A percentile compares a stretch with the other conserved stretches of the same genome.
phyloP scores from a whole-genome alignment of 1,139 yeast species.

The Lodderomyces beijingensis region DNA sequence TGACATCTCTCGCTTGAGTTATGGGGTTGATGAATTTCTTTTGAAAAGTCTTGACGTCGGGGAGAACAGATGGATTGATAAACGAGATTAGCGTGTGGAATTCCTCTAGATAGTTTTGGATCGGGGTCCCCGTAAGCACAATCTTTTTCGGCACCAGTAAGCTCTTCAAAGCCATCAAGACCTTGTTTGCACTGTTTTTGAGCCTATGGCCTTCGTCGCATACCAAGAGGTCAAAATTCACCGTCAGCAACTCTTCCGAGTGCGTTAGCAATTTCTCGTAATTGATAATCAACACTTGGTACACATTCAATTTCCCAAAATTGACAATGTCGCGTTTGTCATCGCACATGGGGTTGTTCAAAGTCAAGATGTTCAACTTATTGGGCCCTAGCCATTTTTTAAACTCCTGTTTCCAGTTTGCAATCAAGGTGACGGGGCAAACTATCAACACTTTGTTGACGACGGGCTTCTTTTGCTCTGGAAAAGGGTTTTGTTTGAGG shows the following conservation, averaged over 20 bases:
- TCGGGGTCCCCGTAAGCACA: conserved; percentile 87
- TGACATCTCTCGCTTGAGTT: conserved; percentile 65
- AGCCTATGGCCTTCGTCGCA: conserved; percentile 96
- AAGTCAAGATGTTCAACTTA: conserved; percentile 54
- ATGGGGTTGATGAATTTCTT: conserved; percentile 69
- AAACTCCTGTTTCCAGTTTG: conserved; percentile 88
- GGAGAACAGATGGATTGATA: conserved; percentile 78
- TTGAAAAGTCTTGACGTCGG: conserved; percentile 61
- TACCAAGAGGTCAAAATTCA: conserved; percentile 65
- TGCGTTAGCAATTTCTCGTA: conserved; percentile 73
- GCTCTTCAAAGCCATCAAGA: conserved; percentile 55
- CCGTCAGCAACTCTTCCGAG: conserved; percentile 47
- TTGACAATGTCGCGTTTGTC: conserved; percentile 57
- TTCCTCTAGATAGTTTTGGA: conserved; percentile 85
- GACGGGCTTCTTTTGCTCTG: conserved; percentile 29
- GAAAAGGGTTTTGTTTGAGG: conserved; percentile 63
- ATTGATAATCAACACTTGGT: conserved; percentile 80
- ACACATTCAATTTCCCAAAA: conserved; percentile 67
- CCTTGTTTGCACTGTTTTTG: conserved; percentile 67
- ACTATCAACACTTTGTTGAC: conserved; percentile 66
- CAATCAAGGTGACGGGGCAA: conserved; percentile 87
- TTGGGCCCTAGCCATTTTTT: conserved; percentile 80
- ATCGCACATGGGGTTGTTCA: conserved; percentile 44
- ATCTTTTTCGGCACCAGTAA: conserved; percentile 57
- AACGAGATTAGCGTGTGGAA: conserved; percentile 79